Evolutionary conservation across 768 basidiomycete genomes (phyloP).

Genomic region (Termitomyces sp.): DNA sequence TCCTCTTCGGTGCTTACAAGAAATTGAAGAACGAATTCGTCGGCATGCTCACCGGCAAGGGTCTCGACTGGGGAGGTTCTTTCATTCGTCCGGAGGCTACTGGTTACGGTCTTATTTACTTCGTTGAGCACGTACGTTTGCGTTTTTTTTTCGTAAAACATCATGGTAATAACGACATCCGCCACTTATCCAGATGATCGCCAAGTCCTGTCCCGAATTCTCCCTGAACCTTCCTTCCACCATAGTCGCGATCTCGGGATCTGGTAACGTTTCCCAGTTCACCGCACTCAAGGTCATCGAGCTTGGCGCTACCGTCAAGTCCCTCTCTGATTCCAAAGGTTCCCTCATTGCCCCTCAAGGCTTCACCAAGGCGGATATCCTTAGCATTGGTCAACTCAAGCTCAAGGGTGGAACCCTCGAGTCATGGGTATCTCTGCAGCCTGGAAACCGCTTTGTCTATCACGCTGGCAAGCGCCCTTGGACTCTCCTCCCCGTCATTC

Average conservation of each 20-base stretch:
- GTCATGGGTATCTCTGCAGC: slow-evolving; percentile 22
- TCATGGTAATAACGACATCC: background rate
- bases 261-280: slow-evolving; percentile 74
- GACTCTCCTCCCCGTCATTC: slow-evolving; percentile 55
- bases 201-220: slow-evolving; percentile 51
- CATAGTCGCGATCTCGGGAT: slow-evolving; percentile 54
- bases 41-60: slow-evolving; percentile 70
- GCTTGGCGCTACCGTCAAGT: slow-evolving; percentile 65
- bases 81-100: slow-evolving; percentile 73
- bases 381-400: slow-evolving; percentile 47
- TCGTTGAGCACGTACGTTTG: slow-evolving; percentile 57
- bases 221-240: slow-evolving; percentile 41
- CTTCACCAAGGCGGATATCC: slow-evolving; percentile 52
- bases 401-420: slow-evolving; percentile 46
- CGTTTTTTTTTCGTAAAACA: background rate
- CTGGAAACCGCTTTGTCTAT: slow-evolving; percentile 39
- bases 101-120: slow-evolving; percentile 74
- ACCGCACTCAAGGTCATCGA: slow-evolving; percentile 75
- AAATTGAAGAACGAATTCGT: slow-evolving; percentile 65
- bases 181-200: slow-evolving; percentile 46
- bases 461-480: slow-evolving; percentile 60
- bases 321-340: slow-evolving; percentile 74
- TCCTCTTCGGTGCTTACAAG: slow-evolving; percentile 77
- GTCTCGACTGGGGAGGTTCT: slow-evolving; percentile 63
- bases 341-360: slow-evolving; percentile 54